Percentiles rank a stretch among this genome's conserved stretches.
Evolutionary conservation across 108 stramenopile genomes (phyloP).

Genomic region (Conticribra guillardii): DNA sequence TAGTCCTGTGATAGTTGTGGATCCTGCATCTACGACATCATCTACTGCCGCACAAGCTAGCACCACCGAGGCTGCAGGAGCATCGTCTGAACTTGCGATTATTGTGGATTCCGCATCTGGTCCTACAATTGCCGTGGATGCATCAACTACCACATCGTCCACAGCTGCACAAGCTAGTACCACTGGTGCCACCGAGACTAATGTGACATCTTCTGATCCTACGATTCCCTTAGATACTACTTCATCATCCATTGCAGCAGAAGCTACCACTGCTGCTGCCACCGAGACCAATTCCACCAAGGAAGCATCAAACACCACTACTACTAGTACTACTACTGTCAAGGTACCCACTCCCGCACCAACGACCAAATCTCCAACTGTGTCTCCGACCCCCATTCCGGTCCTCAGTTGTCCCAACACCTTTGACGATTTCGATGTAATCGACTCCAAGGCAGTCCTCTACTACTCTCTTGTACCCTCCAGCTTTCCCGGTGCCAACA

Average conservation of each 20-base stretch:
- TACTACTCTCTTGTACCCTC: neutral
- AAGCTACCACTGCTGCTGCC: neutral
- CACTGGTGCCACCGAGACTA: neutral
- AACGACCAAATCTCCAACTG: neutral
- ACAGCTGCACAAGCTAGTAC: no score
- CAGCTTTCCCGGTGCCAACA: neutral
- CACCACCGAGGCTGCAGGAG: no score
- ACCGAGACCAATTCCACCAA: neutral
- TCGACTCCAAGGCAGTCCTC: neutral
- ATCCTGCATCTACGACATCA: no score
- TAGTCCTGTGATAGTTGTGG: no score
- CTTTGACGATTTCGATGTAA: neutral
- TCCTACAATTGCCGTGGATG: no score
- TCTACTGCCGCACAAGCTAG: no score
- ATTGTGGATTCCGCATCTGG: no score
- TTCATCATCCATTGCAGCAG: neutral
- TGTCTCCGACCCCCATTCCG: neutral
- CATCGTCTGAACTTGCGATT: no score
- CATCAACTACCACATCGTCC: no score
- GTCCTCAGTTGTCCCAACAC: neutral
- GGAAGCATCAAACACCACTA: neutral
- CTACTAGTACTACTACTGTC: neutral
- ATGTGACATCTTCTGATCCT: neutral
- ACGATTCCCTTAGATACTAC: neutral
- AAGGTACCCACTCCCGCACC: neutral